Conservation (phyloP, 2,329 filamentous ascomycete genomes). For the Claviceps paspali region DNA sequence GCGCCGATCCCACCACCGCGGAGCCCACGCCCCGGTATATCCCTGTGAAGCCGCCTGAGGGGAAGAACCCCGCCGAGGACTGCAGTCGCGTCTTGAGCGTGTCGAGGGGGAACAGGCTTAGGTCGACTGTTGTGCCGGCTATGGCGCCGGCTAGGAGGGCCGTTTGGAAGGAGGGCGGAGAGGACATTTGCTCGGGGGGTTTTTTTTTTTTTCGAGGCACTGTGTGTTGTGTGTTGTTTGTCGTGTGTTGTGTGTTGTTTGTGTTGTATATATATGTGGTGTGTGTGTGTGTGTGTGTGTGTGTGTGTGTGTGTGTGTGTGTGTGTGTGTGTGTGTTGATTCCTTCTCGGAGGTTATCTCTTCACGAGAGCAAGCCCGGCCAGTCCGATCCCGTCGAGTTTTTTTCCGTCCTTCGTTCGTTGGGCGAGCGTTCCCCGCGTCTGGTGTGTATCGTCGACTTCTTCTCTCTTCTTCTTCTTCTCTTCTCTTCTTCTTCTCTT, state of each 20-base stretch:
- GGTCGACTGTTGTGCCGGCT: conserved; percentile 90
- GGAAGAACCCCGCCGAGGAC: conserved; percentile 60
- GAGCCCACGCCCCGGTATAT: conserved; percentile 89
- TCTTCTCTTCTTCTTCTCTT: too few species aligned
- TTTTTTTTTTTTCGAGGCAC: not conserved
- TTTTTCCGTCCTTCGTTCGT: too few species aligned
- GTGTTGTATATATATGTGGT: too few species aligned
- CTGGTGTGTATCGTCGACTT: too few species aligned
- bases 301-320: too few species aligned
- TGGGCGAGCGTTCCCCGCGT: too few species aligned
- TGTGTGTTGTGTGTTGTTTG: not conserved
- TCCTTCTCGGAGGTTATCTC: too few species aligned
- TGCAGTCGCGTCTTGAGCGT: conserved; percentile 97
- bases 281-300: too few species aligned
- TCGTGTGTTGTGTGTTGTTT: not conserved
- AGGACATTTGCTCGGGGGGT: not conserved
- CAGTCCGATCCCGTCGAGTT: too few species aligned
- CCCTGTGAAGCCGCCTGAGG: conserved; percentile 74
- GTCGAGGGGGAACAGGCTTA: conserved; percentile 94
- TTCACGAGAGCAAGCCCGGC: too few species aligned
- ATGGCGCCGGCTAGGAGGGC: conserved; percentile 69
- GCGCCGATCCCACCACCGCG: conserved; percentile 79
- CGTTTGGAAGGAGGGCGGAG: conserved; percentile 34
- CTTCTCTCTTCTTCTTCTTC: too few species aligned
- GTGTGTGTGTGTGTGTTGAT: too few species aligned